Evolutionary conservation across 495 filamentous ascomycete species (phyloP).

Genomic region (Podospora pseudopauciseta): DNA sequence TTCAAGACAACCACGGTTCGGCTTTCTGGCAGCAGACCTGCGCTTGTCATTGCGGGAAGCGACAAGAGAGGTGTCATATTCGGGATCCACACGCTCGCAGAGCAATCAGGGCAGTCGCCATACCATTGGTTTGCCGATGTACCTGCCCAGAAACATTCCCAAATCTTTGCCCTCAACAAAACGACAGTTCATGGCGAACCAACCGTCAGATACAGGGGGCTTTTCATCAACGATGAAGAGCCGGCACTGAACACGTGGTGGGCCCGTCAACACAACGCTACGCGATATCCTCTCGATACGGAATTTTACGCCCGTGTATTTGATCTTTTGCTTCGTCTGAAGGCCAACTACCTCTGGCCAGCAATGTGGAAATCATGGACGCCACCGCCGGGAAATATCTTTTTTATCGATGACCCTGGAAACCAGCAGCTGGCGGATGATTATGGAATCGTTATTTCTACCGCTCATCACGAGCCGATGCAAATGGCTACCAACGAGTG

Average conservation of each 20-base stretch:
- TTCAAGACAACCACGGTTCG: conserved; percentile 54
- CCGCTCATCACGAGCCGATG: conserved; percentile 63
- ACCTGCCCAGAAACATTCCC: conserved; percentile 42
- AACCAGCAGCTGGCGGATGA: conserved; percentile 58
- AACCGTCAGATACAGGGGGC: conserved; percentile 60
- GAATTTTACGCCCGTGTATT: conserved; percentile 61
- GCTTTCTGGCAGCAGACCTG: conserved; percentile 42
- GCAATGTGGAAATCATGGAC: conserved; percentile 56
- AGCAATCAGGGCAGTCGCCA: conserved; percentile 50
- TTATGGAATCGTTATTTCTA: conserved; percentile 61
- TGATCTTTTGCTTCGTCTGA: conserved; percentile 57
- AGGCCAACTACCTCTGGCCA: conserved; percentile 65
- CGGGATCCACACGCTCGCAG: conserved; percentile 59
- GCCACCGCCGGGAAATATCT: conserved; percentile 40
- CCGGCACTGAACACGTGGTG: conserved; percentile 46
- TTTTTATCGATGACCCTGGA: conserved; percentile 55
- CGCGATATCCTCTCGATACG: conserved; percentile 44
- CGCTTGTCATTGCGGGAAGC: conserved; percentile 58
- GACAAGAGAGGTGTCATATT: conserved; percentile 60
- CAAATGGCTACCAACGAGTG: conserved; percentile 59
- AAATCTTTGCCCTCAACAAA: conserved; percentile 49
- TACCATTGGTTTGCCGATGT: conserved; percentile 66
- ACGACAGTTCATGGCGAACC: conserved; percentile 52
- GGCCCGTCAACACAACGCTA: conserved; percentile 22
- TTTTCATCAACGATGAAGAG: conserved; percentile 68